A percentile compares a stretch with the other conserved stretches of the same genome.
phyloP scores from a whole-genome alignment of 2,329 filamentous ascomycete genomes.

The Pseudomassariella vexata region DNA sequence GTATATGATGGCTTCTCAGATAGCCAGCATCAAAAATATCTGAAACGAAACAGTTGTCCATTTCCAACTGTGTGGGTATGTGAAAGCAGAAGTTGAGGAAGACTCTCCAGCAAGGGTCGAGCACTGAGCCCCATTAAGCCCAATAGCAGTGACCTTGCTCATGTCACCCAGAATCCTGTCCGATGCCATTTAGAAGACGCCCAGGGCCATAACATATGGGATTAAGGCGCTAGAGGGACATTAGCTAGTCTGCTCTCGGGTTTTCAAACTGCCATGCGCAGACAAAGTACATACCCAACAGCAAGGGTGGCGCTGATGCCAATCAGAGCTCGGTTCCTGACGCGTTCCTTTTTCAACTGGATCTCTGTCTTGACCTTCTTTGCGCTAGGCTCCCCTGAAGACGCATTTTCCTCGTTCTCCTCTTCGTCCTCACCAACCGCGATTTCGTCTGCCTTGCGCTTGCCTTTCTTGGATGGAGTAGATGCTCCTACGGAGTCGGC shows the following conservation, averaged over 20 bases:
- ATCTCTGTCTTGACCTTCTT: constrained; percentile 82
- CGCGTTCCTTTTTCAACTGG: constrained; percentile 77
- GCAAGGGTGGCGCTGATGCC: constrained; percentile 83
- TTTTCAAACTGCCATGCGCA: too few relatives aligned
- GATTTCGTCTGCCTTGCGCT: constrained; percentile 71
- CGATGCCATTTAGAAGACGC: constrained; percentile 43
- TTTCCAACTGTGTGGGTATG: constrained; percentile 3
- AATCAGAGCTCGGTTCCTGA: constrained; percentile 78
- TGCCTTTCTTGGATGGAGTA: constrained; percentile 45
- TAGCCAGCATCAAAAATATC: too few relatives aligned
- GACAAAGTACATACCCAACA: constrained; percentile 70
- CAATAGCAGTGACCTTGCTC: too few relatives aligned
- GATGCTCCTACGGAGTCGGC: constrained; percentile 32
- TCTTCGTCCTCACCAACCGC: constrained; percentile 57
- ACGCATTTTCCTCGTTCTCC: constrained; percentile 32
- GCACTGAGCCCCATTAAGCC: background rate
- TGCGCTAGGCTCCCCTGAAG: constrained; percentile 39
- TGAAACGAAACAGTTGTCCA: background rate
- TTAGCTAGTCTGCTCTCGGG: too few relatives aligned
- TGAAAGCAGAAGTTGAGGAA: constrained; percentile 4
- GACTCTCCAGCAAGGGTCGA: constrained; percentile 2
- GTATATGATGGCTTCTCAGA: too few relatives aligned
- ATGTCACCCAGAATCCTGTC: too few relatives aligned
- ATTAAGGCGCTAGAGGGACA: constrained; percentile 39
- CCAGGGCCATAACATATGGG: constrained; percentile 48